phyloP scores from a whole-genome alignment of 345 rosid species.

The Brassica carinata region DNA sequence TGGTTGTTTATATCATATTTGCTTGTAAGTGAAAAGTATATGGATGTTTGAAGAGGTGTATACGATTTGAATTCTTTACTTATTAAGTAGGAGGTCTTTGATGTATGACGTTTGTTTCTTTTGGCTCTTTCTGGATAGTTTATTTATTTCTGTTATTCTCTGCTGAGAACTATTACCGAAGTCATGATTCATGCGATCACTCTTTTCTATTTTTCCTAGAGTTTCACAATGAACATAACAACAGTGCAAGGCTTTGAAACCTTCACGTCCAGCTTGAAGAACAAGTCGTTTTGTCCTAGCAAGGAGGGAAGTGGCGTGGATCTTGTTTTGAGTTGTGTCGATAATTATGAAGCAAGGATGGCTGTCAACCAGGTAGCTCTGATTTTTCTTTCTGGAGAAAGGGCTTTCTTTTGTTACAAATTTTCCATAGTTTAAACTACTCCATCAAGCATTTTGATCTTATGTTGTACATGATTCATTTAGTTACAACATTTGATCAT shows the following conservation, averaged over 20 bases:
- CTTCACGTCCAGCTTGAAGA: slow-evolving; percentile 73
- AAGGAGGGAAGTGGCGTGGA: slow-evolving; percentile 90
- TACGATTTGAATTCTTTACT: neutral
- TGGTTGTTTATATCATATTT: slow-evolving; percentile 11
- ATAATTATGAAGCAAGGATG: slow-evolving; percentile 96
- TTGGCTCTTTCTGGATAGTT: neutral
- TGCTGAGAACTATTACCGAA: neutral
- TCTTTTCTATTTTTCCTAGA: slow-evolving; percentile 57
- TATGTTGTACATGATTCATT: neutral
- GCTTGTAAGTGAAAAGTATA: neutral
- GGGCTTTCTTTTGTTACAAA: slow-evolving; percentile 1
- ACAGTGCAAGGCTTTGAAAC: slow-evolving; percentile 93
- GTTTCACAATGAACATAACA: slow-evolving; percentile 90
- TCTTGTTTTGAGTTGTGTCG: slow-evolving; percentile 96
- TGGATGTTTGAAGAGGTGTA: too few relatives aligned
- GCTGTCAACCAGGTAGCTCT: slow-evolving; percentile 92
- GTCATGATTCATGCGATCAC: too few relatives aligned
- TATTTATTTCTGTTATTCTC: neutral
- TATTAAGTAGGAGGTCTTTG: slow-evolving; percentile 7
- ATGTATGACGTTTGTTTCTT: slow-evolving; percentile 1
- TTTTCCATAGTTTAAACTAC: neutral
- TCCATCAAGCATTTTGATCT: neutral
- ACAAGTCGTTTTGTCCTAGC: slow-evolving; percentile 60
- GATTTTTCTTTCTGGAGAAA: neutral
- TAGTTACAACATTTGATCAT: neutral